A percentile compares a stretch with the other conserved stretches of the same genome.
phyloP scores from a whole-genome alignment of 306 rosid species.

The Potentilla sterilis region DNA sequence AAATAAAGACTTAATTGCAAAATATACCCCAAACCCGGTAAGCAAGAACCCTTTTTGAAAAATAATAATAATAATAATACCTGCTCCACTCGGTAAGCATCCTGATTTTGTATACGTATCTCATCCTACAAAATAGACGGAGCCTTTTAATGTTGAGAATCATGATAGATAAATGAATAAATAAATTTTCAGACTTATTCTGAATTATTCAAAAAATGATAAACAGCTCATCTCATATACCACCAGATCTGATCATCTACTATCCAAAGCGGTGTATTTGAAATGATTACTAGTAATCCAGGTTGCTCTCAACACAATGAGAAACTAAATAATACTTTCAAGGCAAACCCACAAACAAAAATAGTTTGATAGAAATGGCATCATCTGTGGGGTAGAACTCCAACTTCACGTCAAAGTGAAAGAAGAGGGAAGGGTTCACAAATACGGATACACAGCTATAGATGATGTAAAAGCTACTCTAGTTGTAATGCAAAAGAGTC shows the following conservation, averaged over 20 bases:
- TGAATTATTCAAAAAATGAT: neutral
- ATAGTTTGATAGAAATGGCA: neutral
- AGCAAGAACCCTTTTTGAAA: neutral
- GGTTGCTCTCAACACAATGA: neutral
- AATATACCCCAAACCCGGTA: neutral
- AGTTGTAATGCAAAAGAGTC: neutral
- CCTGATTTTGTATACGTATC: slow-evolving; percentile 75
- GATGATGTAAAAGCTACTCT: neutral
- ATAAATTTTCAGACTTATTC: neutral
- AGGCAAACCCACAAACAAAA: neutral
- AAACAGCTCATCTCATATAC: neutral
- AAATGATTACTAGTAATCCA: neutral
- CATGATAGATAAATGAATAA: neutral
- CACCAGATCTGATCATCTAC: neutral
- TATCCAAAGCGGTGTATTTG: neutral
- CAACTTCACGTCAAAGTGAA: neutral
- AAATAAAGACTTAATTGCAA: neutral
- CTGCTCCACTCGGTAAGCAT: slow-evolving; percentile 84
- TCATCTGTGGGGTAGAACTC: neutral
- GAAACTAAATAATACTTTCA: neutral
- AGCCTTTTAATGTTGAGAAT: slow-evolving; percentile 11
- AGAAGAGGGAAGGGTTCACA: neutral
- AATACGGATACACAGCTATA: neutral
- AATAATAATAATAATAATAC: slow-evolving; percentile 34
- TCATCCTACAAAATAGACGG: slow-evolving; percentile 60